Conservation (phyloP, 805 yeast species). For the Kodamaea sagamina region DNA sequence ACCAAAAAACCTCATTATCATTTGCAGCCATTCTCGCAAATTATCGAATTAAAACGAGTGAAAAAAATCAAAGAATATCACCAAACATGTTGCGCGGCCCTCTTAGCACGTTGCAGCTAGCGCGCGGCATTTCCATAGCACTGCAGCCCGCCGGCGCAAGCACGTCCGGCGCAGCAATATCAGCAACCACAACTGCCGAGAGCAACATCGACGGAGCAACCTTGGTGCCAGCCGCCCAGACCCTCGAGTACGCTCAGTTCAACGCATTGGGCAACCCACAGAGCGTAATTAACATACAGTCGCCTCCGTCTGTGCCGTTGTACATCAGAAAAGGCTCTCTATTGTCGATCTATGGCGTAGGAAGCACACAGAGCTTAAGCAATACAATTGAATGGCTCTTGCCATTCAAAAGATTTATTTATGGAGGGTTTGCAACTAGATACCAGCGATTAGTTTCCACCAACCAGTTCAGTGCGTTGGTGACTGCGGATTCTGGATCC, state of each 20-base stretch:
- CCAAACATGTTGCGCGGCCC: slow-evolving; percentile 2
- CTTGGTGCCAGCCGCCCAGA: slow-evolving; percentile 2
- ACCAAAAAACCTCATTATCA: background rate
- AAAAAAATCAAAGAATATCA: slow-evolving; percentile 7
- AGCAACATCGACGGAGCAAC: slow-evolving; percentile 9
- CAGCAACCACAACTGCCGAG: slow-evolving; percentile 2
- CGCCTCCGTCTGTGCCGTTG: slow-evolving; percentile 63
- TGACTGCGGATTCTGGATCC: slow-evolving; percentile 38
- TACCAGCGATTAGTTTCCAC: slow-evolving; percentile 54
- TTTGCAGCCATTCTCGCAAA: slow-evolving; percentile 3
- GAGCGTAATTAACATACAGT: slow-evolving; percentile 47
- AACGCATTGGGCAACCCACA: slow-evolving; percentile 51
- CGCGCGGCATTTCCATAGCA: slow-evolving; percentile 4
- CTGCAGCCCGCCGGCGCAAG: background rate
- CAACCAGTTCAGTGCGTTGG: slow-evolving; percentile 45
- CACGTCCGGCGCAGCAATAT: background rate
- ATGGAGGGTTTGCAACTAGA: slow-evolving; percentile 46
- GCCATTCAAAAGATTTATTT: slow-evolving; percentile 45
- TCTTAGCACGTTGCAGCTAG: slow-evolving; percentile 2
- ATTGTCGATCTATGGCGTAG: slow-evolving; percentile 46
- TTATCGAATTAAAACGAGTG: background rate
- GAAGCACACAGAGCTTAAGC: slow-evolving; percentile 18
- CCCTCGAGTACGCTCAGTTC: slow-evolving; percentile 31
- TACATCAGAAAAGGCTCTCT: slow-evolving; percentile 51
- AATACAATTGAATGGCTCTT: slow-evolving; percentile 33